A percentile compares a stretch with the other conserved stretches of the same genome.
phyloP scores from a whole-genome alignment of 768 basidiomycete species.

The Lyophyllum atratum region DNA sequence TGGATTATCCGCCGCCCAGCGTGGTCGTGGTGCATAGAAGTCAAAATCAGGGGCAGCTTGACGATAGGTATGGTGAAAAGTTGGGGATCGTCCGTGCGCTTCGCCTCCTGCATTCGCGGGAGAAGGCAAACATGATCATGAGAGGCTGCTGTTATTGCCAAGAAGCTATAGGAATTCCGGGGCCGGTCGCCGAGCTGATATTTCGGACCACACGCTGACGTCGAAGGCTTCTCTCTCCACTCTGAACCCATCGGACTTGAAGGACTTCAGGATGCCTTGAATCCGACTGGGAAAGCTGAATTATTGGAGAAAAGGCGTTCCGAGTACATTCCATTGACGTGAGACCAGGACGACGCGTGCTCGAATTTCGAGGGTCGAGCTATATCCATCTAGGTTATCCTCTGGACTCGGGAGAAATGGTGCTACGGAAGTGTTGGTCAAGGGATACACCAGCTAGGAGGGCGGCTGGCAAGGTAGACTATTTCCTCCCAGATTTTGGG shows the following conservation, averaged over 20 bases:
- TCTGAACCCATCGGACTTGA: background rate
- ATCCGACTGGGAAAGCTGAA: background rate
- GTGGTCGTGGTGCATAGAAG: background rate
- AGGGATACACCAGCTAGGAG: background rate
- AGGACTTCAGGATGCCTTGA: background rate
- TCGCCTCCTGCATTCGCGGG: conserved; percentile 3
- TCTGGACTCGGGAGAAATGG: background rate
- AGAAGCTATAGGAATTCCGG: background rate
- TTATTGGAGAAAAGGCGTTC: background rate
- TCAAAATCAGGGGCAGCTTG: background rate
- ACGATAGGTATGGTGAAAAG: background rate
- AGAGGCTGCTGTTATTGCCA: background rate
- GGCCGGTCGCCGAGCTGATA: background rate
- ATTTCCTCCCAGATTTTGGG: background rate
- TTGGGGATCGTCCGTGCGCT: background rate
- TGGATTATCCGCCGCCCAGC: background rate
- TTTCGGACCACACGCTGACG: background rate
- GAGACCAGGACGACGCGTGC: background rate
- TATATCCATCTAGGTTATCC: background rate
- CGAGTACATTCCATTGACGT: background rate
- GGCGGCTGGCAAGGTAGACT: background rate
- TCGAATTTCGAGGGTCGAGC: background rate
- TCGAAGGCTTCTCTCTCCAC: background rate
- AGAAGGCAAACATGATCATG: background rate
- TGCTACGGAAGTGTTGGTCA: background rate